Evolutionary conservation across 176 grass and related monocot genomes (phyloP), one percentile per base, ranked within the genome.

Genomic region (Neostapfia colusana): DNA sequence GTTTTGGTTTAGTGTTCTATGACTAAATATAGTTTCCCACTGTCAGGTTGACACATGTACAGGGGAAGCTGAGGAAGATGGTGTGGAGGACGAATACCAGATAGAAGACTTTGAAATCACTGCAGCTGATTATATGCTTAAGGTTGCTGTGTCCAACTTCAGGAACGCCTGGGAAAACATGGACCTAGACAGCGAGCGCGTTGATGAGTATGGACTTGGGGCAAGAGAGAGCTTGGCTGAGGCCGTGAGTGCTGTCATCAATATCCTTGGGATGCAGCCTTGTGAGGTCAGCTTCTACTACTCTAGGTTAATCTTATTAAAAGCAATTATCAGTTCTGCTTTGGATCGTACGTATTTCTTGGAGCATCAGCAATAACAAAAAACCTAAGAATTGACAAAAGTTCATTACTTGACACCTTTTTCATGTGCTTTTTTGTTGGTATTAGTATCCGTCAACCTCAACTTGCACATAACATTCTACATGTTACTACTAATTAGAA

Each of bases 81-180:
- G 91, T 72, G 91, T 99, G 63, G 95, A 95, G 65, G 95, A 98
- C 80, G 95, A 99, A 81, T 99, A 99, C 80, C 91, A 95, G 70
- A 79, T 95, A 9, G 95, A 99, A 79, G 95, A 99, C 41, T 74
- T 99, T 25, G 95, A 99, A 74, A 82, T 99, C 69, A 77, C 84
- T 43, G 75, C 83, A 16, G 83, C 91, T 82, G 95, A 99, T 78
- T 99, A 99, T 74, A 99, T 99, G 95, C 42, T 94, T 73, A 94
- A 82, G 73, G 87, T 99, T 67, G 80, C 82, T 73, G 91, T 95
- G 13, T 94, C 95, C 69, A 99, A 95, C 74, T 99, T 99, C 75
- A 95, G 87, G 62, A 99, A 99, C 70, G 91, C 91, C 61, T 94
- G 95, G 95, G 95, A 98, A 73, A 92, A 76, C 78, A 88, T 98